These are phyloP conservation scores for Mycena kentingensis DNA, from an alignment of 768 basidiomycete species.

Conservation along the genomic window DNA sequence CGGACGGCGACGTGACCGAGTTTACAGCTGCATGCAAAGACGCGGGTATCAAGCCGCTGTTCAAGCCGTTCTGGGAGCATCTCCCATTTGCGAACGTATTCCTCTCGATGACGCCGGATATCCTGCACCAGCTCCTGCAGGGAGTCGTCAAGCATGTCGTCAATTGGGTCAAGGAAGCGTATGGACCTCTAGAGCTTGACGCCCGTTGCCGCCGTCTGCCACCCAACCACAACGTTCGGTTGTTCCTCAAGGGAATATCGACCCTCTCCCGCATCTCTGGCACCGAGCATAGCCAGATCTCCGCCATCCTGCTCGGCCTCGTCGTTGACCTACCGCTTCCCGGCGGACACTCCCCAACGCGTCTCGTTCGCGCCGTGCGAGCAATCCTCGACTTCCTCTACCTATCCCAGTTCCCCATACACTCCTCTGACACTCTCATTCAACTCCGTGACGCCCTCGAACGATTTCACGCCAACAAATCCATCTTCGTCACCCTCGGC, in stretches of 20 bases:
- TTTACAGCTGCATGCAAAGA: conserved; percentile 5
- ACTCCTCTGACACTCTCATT: conserved; percentile 26
- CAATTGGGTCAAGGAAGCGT: conserved; percentile 24
- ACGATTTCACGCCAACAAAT: conserved; percentile 36
- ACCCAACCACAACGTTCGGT: conserved; percentile 29
- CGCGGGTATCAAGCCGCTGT: conserved; percentile 21
- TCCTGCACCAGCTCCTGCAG: conserved; percentile 32
- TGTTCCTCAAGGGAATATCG: conserved; percentile 34
- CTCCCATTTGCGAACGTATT: conserved; percentile 28
- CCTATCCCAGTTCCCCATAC: conserved; percentile 32
- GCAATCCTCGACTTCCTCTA: conserved; percentile 39
- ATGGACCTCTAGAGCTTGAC: conserved; percentile 29
- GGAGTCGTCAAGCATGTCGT: conserved; percentile 31
- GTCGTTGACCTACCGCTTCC: conserved; percentile 23
- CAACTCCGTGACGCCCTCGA: conserved; percentile 23
- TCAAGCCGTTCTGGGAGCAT: conserved; percentile 28
- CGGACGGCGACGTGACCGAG: background rate
- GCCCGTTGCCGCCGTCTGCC: conserved; percentile 30
- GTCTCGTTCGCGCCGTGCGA: conserved; percentile 23
- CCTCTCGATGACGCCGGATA: conserved; percentile 25
- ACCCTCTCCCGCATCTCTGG: conserved; percentile 29
- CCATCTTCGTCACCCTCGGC: conserved; percentile 29
- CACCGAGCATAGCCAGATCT: conserved; percentile 29
- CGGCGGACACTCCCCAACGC: background rate
- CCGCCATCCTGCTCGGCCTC: conserved; percentile 25